Percentiles rank a stretch among this genome's conserved stretches.
Evolutionary conservation across 345 rosid species (phyloP).

Genomic region (Mangifera indica): DNA sequence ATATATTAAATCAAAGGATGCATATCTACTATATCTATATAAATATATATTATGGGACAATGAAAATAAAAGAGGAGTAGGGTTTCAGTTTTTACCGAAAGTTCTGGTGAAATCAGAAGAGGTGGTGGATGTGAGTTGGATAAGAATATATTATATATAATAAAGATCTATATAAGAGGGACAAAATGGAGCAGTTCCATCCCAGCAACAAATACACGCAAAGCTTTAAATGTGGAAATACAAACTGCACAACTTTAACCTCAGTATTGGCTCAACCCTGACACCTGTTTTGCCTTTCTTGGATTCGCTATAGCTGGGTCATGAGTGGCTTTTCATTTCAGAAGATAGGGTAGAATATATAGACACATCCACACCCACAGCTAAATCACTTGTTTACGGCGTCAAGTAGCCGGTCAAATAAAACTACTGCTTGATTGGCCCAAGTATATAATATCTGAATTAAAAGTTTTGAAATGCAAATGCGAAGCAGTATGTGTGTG

Average conservation of each 20-base stretch:
- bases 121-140: neutral
- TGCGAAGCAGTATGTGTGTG: too few species aligned
- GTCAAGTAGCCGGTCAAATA: too few species aligned
- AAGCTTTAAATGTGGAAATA: conserved; percentile 37
- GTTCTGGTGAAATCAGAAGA: neutral
- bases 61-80: neutral
- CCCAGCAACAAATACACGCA: conserved; percentile 25
- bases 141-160: neutral
- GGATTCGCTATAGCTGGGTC: conserved; percentile 20
- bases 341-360: conserved; percentile 20
- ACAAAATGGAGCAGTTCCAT: conserved; percentile 16
- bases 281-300: conserved; percentile 30
- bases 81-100: neutral
- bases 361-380: neutral
- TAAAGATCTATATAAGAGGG: neutral
- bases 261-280: conserved; percentile 14
- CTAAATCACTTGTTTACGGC: conserved; percentile 18
- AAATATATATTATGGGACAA: too few species aligned
- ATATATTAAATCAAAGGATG: too few species aligned
- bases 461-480: too few species aligned
- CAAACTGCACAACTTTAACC: conserved; percentile 18
- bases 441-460: too few species aligned
- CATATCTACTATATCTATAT: too few species aligned
- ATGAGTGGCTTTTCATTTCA: conserved; percentile 22
- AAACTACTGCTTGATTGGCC: neutral